Evolutionary conservation across 2,329 filamentous ascomycete species (phyloP), one percentile per base, ranked within the genome.

Genomic region (Venturia effusa): DNA sequence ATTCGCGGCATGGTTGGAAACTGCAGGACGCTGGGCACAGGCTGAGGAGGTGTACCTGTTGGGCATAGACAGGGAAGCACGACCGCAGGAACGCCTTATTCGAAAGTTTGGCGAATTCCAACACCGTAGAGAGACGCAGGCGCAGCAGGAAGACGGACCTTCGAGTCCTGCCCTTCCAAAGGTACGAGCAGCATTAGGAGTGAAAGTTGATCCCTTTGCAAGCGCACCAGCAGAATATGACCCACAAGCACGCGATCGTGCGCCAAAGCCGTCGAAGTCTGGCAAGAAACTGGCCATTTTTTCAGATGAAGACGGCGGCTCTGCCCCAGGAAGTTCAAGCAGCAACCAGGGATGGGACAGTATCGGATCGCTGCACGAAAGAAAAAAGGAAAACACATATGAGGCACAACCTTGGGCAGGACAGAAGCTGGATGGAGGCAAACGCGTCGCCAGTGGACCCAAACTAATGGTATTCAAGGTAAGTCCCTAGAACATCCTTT

Each of bases 381-480:
- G 94, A 61, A 96, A 90, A 80, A 99, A 97, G 81, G 94, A 99
- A 75, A 99, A 99, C 71, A 81, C 82, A 7, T 79, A 92, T 68
- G 91, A 93, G 73, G 85, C 92, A 13, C 92, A 88, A 72, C 91
- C 93, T 24, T 97, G 92, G 94, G 88, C 81, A 13, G 94, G 94
- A 32, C 92, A 97, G 79, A 97, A 89, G 48, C 77, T 99, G 69
- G 90, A 93, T 75, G 89, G 86, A 2, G 91, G 89, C 51, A 93
- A 91, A 70, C 94, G 90, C 79, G 90, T 90, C 78, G 84, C 81
- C 54, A 85, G 82, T 39, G 83, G 82, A 63, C 82, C 87, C 63
- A 97, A 97, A 81, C 88, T 99, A 86, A 81, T 88, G 72, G 84
- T 99, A 57, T 99, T 97, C 81, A 93, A 90, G 81, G 94, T 99